Percentiles rank a stretch among this genome's conserved stretches.
phyloP scores from a whole-genome alignment of 164 flowering plant genomes.

The Saururus chinensis region DNA sequence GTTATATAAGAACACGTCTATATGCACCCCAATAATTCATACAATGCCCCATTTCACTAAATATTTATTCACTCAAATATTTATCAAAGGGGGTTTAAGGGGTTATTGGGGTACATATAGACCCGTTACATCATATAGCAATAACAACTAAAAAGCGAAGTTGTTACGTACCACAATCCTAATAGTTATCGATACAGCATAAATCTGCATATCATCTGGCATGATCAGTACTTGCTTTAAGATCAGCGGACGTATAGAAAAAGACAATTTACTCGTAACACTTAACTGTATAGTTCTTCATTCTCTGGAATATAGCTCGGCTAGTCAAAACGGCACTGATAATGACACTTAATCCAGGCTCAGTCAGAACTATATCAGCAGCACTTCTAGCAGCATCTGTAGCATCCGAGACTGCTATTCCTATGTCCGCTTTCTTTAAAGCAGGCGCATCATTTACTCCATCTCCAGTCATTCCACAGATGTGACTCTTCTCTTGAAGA shows the following conservation, averaged over 20 bases:
- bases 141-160: background rate
- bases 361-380: slow-evolving; percentile 79
- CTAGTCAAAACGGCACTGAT: slow-evolving; percentile 81
- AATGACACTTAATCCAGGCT: slow-evolving; percentile 85
- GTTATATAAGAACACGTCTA: too few relatives aligned
- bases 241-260: background rate
- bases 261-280: background rate
- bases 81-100: too few relatives aligned
- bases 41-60: too few relatives aligned
- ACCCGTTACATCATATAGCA: too few relatives aligned
- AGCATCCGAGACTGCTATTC: slow-evolving; percentile 84
- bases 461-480: slow-evolving; percentile 92
- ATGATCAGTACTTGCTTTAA: slow-evolving; percentile 4
- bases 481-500: slow-evolving; percentile 79
- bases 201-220: slow-evolving; percentile 50
- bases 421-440: slow-evolving; percentile 85
- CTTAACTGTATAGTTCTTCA: slow-evolving; percentile 78
- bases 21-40: too few relatives aligned
- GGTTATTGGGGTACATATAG: too few relatives aligned
- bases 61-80: too few relatives aligned
- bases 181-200: slow-evolving; percentile 87
- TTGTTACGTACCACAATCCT: slow-evolving; percentile 75
- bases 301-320: slow-evolving; percentile 89
- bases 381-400: slow-evolving; percentile 93
- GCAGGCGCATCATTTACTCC: slow-evolving; percentile 97